Base-by-base conservation (phyloP, 78 protist genomes). In the Mantamonas sphyraenae region DNA sequence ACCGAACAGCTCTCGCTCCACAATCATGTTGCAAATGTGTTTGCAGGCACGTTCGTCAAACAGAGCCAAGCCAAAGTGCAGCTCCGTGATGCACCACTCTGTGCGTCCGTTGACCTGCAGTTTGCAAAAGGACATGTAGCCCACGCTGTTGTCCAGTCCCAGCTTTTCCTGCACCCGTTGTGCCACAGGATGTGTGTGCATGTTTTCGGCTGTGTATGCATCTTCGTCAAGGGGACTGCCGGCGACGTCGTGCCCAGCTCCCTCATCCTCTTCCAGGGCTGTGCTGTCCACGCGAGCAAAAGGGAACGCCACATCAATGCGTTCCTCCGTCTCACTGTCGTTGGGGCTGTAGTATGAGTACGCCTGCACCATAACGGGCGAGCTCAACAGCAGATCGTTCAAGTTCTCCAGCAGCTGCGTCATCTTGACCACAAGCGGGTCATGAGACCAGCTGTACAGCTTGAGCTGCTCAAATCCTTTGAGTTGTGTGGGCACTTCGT, bases 11-110 rank as follows among this genome's bases (percentile, higher is more conserved):
- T 71, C 37, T 5, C 26, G 58, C 58, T 35, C 47, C 51, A 63
- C 70, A 20, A 74, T 60, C 38, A 51, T 57, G 22, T 60, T 74
- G 69, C 77, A 82, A 19, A 77, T 80, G 3, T 22, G 51, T 24
- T 12, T 17, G 58, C 60, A 62, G 55, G 77, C 42, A 4, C 2
- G 45, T 7, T 26, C 45, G 56, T 83, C 83, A 57, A 72, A 72
- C 22, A 83, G 70, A 4, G 89, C 84, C 14, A 83, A 67, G 30
- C 89, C 89, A 76, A 62, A 77, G 43, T 55, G 59, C 16, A 83
- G 38, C 57, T 77, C 76, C 22, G 53, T 43, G 22, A 72, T 72
- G 40, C 71, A 7, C 83, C 79, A 77, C 19, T 55, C 24, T 17
- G 20, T 22, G n/a, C 17, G 5, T n/a, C 56, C 62, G 2, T 47